Evolutionary conservation across 768 basidiomycete genomes (phyloP).

Genomic region (Saitozyma sp.): DNA sequence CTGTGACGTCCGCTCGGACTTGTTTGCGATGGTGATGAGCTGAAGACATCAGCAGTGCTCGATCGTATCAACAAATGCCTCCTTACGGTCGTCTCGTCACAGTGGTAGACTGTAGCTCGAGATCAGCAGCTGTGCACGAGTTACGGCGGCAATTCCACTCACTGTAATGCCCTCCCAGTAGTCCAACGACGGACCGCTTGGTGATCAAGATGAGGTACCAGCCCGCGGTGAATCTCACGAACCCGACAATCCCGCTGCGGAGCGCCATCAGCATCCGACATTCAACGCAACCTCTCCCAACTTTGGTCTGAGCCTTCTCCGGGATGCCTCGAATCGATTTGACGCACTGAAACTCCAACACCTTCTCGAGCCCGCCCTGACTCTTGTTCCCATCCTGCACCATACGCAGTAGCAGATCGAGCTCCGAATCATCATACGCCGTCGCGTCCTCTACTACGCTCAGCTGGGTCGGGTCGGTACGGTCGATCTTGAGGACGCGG

Average conservation of each 20-base stretch:
- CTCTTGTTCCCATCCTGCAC: constrained; percentile 89
- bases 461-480: constrained; percentile 74
- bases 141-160: too few species aligned
- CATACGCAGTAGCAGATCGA: constrained; percentile 89
- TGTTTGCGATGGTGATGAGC: constrained; percentile 70
- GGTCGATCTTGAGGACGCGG: constrained; percentile 88
- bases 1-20: constrained; percentile 80
- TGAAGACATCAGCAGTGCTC: constrained; percentile 9
- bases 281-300: not conserved
- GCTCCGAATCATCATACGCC: constrained; percentile 83
- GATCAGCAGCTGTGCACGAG: not conserved
- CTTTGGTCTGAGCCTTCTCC: not conserved
- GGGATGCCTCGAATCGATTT: not conserved
- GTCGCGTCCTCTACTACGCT: constrained; percentile 81
- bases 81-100: constrained; percentile 83
- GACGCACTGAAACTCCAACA: constrained; percentile 78
- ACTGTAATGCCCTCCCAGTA: constrained; percentile 88
- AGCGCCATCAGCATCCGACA: constrained; percentile 4
- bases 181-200: constrained; percentile 85
- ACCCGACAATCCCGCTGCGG: constrained; percentile 60
- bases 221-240: constrained; percentile 88
- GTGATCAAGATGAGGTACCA: constrained; percentile 93
- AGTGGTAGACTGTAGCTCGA: constrained; percentile 69
- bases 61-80: not conserved
- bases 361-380: constrained; percentile 79